A percentile compares a stretch with the other conserved stretches of the same genome.
These are phyloP conservation scores for Orychophragmus violaceus DNA, from an alignment of 345 rosid genomes.

Conservation along the genomic window DNA sequence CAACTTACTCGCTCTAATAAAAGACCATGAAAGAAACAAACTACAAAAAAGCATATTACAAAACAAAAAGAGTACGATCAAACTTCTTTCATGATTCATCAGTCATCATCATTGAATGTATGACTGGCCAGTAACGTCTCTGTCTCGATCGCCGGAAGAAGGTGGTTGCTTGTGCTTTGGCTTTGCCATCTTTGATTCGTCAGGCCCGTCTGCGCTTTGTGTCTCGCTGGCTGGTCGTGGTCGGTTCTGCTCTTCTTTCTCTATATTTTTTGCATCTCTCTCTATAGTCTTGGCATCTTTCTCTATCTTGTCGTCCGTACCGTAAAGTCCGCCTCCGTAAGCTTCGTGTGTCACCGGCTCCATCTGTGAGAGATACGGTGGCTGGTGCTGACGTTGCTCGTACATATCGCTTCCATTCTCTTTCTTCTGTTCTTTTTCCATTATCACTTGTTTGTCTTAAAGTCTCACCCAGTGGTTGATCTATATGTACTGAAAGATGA, in stretches of 20 bases:
- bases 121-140: constrained; percentile 68
- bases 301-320: constrained; percentile 27
- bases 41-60: neutral
- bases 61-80: neutral
- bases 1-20: neutral
- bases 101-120: constrained; percentile 38
- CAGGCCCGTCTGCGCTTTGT: constrained; percentile 56
- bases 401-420: constrained; percentile 6
- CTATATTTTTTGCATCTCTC: neutral
- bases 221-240: constrained; percentile 57
- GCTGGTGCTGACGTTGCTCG: constrained; percentile 27
- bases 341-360: constrained; percentile 50
- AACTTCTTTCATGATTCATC: neutral
- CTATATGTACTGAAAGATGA: neutral
- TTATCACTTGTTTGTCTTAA: neutral
- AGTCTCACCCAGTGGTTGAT: neutral
- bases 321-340: constrained; percentile 68
- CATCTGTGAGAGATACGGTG: constrained; percentile 44
- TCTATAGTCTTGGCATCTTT: neutral
- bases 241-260: constrained; percentile 20
- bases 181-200: neutral
- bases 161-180: neutral
- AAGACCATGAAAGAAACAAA: neutral
- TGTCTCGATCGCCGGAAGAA: neutral
- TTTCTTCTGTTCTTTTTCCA: constrained; percentile 34